phyloP scores from a whole-genome alignment of 768 basidiomycete genomes.

The Rhizopogon salebrosus region DNA sequence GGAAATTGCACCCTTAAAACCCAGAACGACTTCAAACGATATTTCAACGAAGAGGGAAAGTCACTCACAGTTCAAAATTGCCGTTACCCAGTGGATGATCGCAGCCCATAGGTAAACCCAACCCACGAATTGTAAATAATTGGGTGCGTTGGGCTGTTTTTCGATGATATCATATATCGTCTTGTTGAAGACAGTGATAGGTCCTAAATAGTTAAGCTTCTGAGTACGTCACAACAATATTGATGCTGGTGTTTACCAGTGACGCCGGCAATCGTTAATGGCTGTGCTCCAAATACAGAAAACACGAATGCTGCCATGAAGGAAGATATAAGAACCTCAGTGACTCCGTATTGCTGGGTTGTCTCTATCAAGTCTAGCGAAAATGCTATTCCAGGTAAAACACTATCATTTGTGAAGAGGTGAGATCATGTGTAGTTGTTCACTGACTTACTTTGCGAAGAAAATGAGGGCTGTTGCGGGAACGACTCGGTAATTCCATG shows the following conservation, averaged over 20 bases:
- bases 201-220: constrained; percentile 42
- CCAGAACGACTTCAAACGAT: not conserved
- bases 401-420: constrained; percentile 33
- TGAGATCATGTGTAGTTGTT: not conserved
- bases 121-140: constrained; percentile 82
- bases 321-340: constrained; percentile 77
- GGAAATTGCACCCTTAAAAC: constrained; percentile 69
- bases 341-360: constrained; percentile 82
- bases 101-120: constrained; percentile 94
- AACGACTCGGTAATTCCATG: constrained; percentile 86
- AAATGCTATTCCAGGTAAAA: constrained; percentile 90
- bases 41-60: not conserved
- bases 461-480: constrained; percentile 85
- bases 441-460: constrained; percentile 65
- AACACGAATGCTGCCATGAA: constrained; percentile 91
- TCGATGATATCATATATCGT: constrained; percentile 77
- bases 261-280: constrained; percentile 87
- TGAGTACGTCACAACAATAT: not conserved
- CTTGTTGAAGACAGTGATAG: constrained; percentile 91
- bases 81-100: constrained; percentile 79
- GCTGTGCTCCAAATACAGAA: constrained; percentile 84
- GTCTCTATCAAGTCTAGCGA: constrained; percentile 90
- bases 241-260: constrained; percentile 45
- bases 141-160: constrained; percentile 51
- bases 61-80: constrained; percentile 64